Conservation (phyloP, 1,139 yeast species). For the Pichia sp. region DNA sequence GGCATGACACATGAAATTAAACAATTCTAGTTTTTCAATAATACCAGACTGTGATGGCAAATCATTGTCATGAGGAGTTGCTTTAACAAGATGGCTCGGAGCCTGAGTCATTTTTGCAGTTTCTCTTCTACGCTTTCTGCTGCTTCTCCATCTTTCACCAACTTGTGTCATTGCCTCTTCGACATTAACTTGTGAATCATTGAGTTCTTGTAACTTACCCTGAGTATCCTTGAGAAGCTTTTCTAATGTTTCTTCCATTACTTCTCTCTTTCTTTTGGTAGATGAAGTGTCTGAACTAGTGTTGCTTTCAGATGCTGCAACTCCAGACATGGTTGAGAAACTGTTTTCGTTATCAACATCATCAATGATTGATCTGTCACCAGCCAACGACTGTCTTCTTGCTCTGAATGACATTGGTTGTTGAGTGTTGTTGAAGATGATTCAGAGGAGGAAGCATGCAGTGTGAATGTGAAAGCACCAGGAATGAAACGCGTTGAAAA, state of each 20-base stretch:
- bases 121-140: slow-evolving; percentile 20
- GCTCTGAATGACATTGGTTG: no score
- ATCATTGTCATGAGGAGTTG: slow-evolving; percentile 18
- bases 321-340: no score
- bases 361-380: no score
- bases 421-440: no score
- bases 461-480: no score
- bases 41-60: slow-evolving; percentile 50
- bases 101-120: slow-evolving; percentile 26
- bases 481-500: no score
- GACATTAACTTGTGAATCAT: slow-evolving; percentile 26
- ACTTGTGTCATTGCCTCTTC: slow-evolving; percentile 30
- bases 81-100: slow-evolving; percentile 3
- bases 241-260: not conserved
- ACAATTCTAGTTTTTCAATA: slow-evolving; percentile 54
- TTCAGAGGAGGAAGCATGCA: no score
- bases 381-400: no score
- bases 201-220: slow-evolving; percentile 1
- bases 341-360: no score
- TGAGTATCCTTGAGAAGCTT: not conserved
- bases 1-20: slow-evolving; percentile 84
- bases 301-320: no score
- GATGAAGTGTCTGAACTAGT: no score
- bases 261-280: no score
- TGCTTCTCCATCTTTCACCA: slow-evolving; percentile 19